Conservation (phyloP, 2,329 filamentous ascomycete genomes). For the Curvularia spicifera region DNA sequence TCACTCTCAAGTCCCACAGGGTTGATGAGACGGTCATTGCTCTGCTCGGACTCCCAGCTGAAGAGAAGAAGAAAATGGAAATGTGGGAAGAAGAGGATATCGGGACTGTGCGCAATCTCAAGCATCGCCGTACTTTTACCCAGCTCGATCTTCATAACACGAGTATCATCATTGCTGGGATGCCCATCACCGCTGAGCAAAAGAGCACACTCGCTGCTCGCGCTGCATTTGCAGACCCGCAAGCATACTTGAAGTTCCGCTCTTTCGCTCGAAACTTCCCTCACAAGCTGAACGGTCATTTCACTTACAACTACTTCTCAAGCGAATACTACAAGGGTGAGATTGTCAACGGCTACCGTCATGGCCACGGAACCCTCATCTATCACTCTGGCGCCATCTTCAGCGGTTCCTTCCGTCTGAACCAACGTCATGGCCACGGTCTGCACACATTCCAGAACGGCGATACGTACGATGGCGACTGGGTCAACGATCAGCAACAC, state of each 20-base stretch:
- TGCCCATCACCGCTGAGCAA: conserved; percentile 38
- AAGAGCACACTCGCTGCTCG: conserved; percentile 39
- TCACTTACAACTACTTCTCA: conserved; percentile 61
- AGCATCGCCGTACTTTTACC: conserved; percentile 43
- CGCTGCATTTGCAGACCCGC: conserved; percentile 44
- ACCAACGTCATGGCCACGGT: conserved; percentile 62
- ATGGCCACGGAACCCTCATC: conserved; percentile 63
- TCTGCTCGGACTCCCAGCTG: conserved; percentile 37
- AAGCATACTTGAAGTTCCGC: conserved; percentile 54
- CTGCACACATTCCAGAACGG: conserved; percentile 68
- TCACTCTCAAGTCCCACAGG: conserved; percentile 40
- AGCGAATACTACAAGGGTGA: conserved; percentile 64
- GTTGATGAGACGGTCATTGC: conserved; percentile 44
- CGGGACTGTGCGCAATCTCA: conserved; percentile 35
- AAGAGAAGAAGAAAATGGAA: conserved; percentile 53
- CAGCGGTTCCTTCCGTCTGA: conserved; percentile 60
- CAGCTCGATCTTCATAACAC: conserved; percentile 42
- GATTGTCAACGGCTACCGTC: conserved; percentile 54
- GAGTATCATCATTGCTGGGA: conserved; percentile 42
- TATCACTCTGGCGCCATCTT: conserved; percentile 63
- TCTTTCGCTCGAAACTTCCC: conserved; percentile 54
- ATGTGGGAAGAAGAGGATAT: conserved; percentile 58
- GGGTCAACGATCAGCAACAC: conserved; percentile 68
- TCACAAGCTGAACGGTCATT: conserved; percentile 50
- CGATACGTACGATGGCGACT: conserved; percentile 64